Base-by-base conservation (phyloP, 2,329 filamentous ascomycete genomes). In the Dactylonectria estremocensis region DNA sequence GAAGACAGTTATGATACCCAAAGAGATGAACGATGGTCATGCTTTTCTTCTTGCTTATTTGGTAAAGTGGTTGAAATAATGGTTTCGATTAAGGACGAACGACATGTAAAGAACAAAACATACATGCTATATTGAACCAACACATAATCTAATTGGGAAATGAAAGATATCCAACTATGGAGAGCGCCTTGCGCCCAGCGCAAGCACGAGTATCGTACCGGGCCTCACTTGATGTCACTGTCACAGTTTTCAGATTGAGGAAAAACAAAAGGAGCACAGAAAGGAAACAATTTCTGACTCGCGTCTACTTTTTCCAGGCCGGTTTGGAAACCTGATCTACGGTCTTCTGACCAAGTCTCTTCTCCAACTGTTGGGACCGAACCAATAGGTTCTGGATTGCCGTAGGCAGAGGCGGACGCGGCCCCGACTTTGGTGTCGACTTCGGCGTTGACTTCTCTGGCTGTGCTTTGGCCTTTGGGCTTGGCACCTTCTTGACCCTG, bases 311-410 rank as follows among this genome's bases (percentile, higher is more conserved):
- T 18, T 37, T 45, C 22, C 31, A 53, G n/a, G 50, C 50, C 35
- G 28, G 28, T 37, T 28, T 20, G 50, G 49, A n/a, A 52, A 35
- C 50, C 10, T 53, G 28, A 20, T 35, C 61, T 1, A 33, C 50
- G 18, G 64, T 59, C 20, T 64, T 48, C 40, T 55, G 64, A n/a
- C 31, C 22, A 9, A 75, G 60, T 35, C 48, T 69, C 13, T 35
- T 45, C 5, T 71, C 69, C 1, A 74, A 60, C n/a, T 68, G 49
- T 48, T 56, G 43, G 5, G 62, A 40, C 3, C 73, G 68, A 43
- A 52, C 28, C 14, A 65, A 48, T 37, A 76, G 60, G 31, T 75
- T 76, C 22, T 64, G 72, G 35, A 76, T 59, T 35, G 72, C 71
- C 24, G 74, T 65, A 24, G 74, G 74, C 67, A 73, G 56, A 14